phyloP scores from a whole-genome alignment of 2,329 filamentous ascomycete genomes.

The Thelonectria blattea region DNA sequence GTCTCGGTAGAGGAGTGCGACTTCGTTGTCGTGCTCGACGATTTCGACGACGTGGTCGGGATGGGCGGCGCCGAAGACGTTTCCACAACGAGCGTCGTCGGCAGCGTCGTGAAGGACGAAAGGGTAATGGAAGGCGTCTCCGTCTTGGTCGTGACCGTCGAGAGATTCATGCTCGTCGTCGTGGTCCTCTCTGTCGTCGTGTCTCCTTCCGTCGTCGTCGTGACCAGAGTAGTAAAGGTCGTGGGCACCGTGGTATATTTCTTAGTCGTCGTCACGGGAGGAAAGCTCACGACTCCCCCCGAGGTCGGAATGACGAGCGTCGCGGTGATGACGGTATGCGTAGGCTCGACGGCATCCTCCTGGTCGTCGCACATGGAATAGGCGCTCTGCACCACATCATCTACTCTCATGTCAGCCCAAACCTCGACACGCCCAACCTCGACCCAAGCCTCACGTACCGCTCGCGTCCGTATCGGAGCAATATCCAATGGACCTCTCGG shows the following conservation, averaged over 20 bases:
- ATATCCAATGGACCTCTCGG: slow-evolving; percentile 53
- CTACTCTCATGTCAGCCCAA: slow-evolving; percentile 39
- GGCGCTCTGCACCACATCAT: slow-evolving; percentile 53
- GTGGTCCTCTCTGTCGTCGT: background rate
- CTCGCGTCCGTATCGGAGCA: slow-evolving; percentile 56
- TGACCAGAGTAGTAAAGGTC: slow-evolving; percentile 8
- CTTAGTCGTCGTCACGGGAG: slow-evolving; percentile 26
- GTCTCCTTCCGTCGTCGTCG: background rate
- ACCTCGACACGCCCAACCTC: background rate
- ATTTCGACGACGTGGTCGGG: slow-evolving; percentile 7
- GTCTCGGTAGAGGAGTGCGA: background rate
- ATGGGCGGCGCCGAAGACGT: slow-evolving; percentile 33
- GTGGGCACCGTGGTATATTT: background rate
- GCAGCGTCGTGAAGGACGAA: slow-evolving; percentile 30
- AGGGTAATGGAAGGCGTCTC: slow-evolving; percentile 12
- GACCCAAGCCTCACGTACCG: slow-evolving; percentile 35
- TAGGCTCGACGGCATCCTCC: slow-evolving; percentile 58
- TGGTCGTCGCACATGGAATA: slow-evolving; percentile 64
- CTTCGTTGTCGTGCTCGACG: slow-evolving; percentile 3
- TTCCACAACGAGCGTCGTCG: slow-evolving; percentile 39
- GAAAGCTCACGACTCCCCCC: slow-evolving; percentile 40
- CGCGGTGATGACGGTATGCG: slow-evolving; percentile 63
- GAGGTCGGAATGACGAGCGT: slow-evolving; percentile 53
- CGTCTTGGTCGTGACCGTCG: slow-evolving; percentile 10
- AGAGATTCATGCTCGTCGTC: background rate